Conservation (phyloP, 2,329 filamentous ascomycete genomes). For the Trichophyton simii region DNA sequence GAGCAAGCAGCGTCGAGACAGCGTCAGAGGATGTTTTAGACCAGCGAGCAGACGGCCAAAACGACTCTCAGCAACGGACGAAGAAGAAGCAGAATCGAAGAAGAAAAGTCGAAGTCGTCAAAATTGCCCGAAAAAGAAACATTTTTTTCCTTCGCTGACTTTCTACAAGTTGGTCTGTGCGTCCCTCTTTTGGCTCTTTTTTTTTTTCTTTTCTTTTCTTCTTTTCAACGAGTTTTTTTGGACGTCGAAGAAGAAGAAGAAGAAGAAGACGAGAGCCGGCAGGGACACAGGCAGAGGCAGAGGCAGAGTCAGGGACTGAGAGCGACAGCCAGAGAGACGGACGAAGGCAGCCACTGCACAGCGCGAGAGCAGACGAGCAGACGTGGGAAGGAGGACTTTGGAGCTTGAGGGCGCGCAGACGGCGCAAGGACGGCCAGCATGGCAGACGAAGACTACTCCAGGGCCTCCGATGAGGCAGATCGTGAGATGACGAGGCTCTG, state of each 20-base stretch:
- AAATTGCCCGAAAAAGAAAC: not conserved
- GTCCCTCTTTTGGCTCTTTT: not conserved
- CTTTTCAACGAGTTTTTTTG: not conserved
- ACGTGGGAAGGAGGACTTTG: not conserved
- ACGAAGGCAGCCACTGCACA: not conserved
- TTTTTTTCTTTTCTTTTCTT: not conserved
- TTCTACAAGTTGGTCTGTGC: not conserved
- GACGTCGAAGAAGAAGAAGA: not conserved
- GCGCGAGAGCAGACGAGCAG: not conserved
- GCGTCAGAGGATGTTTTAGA: not conserved
- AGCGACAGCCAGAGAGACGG: not conserved
- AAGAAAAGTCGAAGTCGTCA: not conserved
- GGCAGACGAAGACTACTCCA: conserved; percentile 28
- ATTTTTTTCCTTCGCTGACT: not conserved
- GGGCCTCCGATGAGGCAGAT: conserved; percentile 27
- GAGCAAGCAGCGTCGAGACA: not conserved
- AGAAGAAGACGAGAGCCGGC: not conserved
- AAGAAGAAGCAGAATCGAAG: not conserved
- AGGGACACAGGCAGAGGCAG: not conserved
- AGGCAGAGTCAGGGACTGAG: not conserved
- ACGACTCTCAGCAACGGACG: not conserved
- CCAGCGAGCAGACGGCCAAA: not conserved
- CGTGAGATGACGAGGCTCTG: conserved; percentile 56
- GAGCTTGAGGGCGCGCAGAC: not conserved
- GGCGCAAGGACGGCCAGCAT: conserved; percentile 15